These are phyloP conservation scores for Haberlea rhodopensis DNA, from an alignment of 257 asterid species.

Conservation along the genomic window DNA sequence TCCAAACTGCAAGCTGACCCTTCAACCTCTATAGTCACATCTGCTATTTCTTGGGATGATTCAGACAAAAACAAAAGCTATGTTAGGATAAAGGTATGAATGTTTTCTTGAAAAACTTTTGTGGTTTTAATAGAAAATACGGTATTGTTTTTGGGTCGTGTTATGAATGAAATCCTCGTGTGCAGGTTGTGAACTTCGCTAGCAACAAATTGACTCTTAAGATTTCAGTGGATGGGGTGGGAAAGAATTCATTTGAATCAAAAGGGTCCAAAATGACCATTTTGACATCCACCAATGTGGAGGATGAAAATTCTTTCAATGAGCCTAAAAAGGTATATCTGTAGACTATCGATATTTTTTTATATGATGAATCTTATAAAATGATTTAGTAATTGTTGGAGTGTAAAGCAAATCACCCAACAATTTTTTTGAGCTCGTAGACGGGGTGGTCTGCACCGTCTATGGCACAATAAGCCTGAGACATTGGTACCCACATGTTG, in stretches of 20 bases:
- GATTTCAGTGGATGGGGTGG: constrained; percentile 47
- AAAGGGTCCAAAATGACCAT: constrained; percentile 50
- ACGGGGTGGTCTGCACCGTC: too few species aligned
- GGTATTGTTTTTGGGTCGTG: background rate
- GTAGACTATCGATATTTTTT: background rate
- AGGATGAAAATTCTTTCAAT: constrained; percentile 80
- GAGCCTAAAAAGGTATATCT: constrained; percentile 58
- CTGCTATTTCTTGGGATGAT: constrained; percentile 64
- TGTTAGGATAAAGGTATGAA: constrained; percentile 47
- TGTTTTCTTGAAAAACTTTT: background rate
- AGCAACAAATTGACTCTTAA: constrained; percentile 40
- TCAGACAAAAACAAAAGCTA: constrained; percentile 37
- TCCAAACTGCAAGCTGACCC: constrained; percentile 51
- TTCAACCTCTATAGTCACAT: constrained; percentile 50
- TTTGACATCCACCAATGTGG: constrained; percentile 52
- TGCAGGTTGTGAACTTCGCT: constrained; percentile 71
- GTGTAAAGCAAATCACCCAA: too few species aligned
- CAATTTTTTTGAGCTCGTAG: too few species aligned
- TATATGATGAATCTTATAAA: background rate
- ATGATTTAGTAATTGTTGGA: too few species aligned
- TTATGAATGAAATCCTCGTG: background rate
- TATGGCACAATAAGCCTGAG: too few species aligned
- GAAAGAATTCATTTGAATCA: constrained; percentile 37
- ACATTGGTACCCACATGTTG: too few species aligned
- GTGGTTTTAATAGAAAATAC: background rate